Conservation (phyloP, 345 rosid genomes). For the Geranium brycei region DNA sequence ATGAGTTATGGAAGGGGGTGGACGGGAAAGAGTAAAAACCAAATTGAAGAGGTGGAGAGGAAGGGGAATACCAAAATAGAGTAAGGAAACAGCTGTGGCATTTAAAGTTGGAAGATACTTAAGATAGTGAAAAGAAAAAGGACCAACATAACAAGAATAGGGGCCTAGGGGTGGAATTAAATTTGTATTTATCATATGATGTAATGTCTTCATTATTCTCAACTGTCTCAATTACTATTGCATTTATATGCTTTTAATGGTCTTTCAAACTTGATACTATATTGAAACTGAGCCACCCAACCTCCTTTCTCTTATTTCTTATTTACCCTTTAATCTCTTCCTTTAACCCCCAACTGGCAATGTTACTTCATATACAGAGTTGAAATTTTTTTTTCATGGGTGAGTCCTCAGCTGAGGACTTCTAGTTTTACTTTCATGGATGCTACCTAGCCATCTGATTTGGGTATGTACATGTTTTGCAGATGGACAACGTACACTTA, state of each 20-base stretch:
- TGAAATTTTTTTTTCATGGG: background rate
- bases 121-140: constrained; percentile 15
- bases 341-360: background rate
- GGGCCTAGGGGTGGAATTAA: constrained; percentile 36
- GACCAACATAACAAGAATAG: constrained; percentile 8
- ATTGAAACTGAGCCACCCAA: constrained; percentile 43
- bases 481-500: too few species aligned
- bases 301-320: constrained; percentile 13
- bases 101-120: constrained; percentile 20
- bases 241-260: constrained; percentile 88
- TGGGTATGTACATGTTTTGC: background rate
- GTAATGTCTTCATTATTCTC: constrained; percentile 76
- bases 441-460: background rate
- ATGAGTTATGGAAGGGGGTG: constrained; percentile 9
- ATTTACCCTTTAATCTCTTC: constrained; percentile 13
- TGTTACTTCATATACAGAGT: background rate
- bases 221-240: constrained; percentile 86
- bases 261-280: constrained; percentile 39
- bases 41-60: constrained; percentile 35
- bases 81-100: constrained; percentile 44
- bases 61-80: constrained; percentile 27
- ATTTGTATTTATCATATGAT: constrained; percentile 80
- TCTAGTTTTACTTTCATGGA: too few species aligned
- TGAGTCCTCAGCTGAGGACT: too few species aligned
- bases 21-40: constrained; percentile 15